phyloP scores from a whole-genome alignment of 2,329 filamentous ascomycete species.

The Fusarium sp. region DNA sequence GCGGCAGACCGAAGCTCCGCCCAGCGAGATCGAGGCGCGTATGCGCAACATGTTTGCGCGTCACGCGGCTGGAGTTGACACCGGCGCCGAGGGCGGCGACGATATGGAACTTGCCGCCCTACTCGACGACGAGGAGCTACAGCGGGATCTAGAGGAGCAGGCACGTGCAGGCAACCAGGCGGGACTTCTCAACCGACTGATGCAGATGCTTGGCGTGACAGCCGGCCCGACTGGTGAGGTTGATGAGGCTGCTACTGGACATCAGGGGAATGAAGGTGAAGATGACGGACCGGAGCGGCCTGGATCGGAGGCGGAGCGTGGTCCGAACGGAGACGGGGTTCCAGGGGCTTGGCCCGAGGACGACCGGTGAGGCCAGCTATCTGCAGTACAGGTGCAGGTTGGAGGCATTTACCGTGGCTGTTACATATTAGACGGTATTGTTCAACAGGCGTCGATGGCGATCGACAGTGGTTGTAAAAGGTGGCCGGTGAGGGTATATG shows the following conservation, averaged over 20 bases:
- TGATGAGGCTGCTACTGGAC: conserved; percentile 18
- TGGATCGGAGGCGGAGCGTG: conserved; percentile 4
- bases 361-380: conserved; percentile 32
- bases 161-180: conserved; percentile 40
- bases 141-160: conserved; percentile 47
- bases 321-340: conserved; percentile 26
- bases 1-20: conserved; percentile 1
- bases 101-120: conserved; percentile 44
- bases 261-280: conserved; percentile 17
- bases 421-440: background rate
- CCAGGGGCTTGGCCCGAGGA: conserved; percentile 53
- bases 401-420: background rate
- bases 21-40: conserved; percentile 42
- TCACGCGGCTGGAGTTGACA: conserved; percentile 28
- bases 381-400: background rate
- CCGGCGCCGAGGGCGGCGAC: conserved; percentile 41
- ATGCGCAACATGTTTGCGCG: conserved; percentile 46
- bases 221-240: conserved; percentile 29
- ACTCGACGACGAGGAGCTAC: conserved; percentile 49
- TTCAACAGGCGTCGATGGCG: background rate
- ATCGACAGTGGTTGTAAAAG: background rate
- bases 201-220: conserved; percentile 26
- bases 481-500: background rate
- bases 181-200: conserved; percentile 40
- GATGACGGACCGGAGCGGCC: conserved; percentile 6